Evolutionary conservation across 2,329 filamentous ascomycete species (phyloP), one percentile per base, ranked within the genome.

Genomic region (Fusarium sp.): DNA sequence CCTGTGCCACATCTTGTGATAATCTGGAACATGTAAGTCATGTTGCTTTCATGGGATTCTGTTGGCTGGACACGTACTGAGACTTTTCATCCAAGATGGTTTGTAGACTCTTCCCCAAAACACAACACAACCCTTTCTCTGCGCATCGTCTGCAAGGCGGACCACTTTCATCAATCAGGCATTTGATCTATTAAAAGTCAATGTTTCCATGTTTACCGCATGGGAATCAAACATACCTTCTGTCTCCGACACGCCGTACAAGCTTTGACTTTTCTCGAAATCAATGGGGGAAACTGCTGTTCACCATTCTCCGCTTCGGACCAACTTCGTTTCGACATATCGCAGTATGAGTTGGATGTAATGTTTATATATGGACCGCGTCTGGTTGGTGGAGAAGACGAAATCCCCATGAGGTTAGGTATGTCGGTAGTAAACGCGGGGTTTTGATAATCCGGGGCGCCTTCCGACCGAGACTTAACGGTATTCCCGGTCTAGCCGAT

Each of bases 171-270:
- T 81, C 80, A 77, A 82, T 82, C 37, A 81, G 62, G 46, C 80
- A 82, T 67, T 80, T 80, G 54, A 82, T 82, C 80, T 82, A 21
- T 5, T n/a, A n/a, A n/a, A n/a, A n/a, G 13, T 59, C 14, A 60
- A 11, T 4, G 13, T 16, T 4, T 8, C 12, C 8, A 5, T 8
- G 3, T 1, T 3, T 7, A 18, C 9, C 2, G 2, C 2, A 3
- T 9, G 2, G 4, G 1, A 23, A 13, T 18, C 9, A 18, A 11
- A 41, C 64, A 55, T 23, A 80, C 80, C 74, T 82, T 82, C 59
- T 81, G 80, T 56, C 80, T 81, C 4, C 80, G 72, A 64, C 80
- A 82, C 8, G 80, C 78, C 18, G 81, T 78, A 46, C 80, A 82
- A 0, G 80, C 80, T 59, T 81, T 81, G 40, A 81, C 79, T 50